Base-by-base conservation (phyloP, 2,329 filamentous ascomycete genomes). In the Pseudocercospora fijiensis region DNA sequence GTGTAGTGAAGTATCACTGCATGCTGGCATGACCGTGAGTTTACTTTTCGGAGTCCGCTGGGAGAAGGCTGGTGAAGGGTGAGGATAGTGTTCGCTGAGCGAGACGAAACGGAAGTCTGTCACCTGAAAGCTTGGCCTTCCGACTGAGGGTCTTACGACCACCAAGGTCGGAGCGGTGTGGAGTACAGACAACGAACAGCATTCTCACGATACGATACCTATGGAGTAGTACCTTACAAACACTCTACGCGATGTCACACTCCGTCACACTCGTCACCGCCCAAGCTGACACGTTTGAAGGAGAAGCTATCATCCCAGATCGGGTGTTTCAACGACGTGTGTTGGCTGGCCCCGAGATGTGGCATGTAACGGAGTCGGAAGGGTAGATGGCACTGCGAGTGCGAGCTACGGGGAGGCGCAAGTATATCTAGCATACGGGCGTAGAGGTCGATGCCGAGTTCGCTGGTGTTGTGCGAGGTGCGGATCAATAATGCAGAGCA, bases 341-440 rank as follows among this genome's bases (percentile, higher is more conserved):
- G 52, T 57, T 63, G 53, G 58, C 60, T 59, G 28, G 59, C 49
- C 56, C 33, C 33, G 13, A 58, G 58, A 57, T n/a, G 55, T 45
- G 45, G 65, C 64, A 64, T 69, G 63, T 64, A 61, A 67, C 63
- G 24, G n/a, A n/a, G n/a, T n/a, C n/a, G n/a, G n/a, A n/a, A n/a
- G n/a, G n/a, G 43, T 55, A 43, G 22, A 22, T 65, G 27, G 52
- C 52, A 45, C 43, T 45, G 60, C 60, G 28, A 58, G 26, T 33
- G 56, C 56, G 56, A 45, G 33, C 33, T 58, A 28, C 24, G 33
- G 49, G n/a, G 49, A 53, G 49, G 49, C 49, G 49, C 49, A 28
- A 53, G 49, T 26, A 28, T 53, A 9, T 53, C 13, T 28, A 26
- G 4, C 47, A 52, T 20, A 53, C 58, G 27, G 27, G 47, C 53